These are phyloP conservation scores for Colletotrichum sansevieriae DNA, from an alignment of 2,329 filamentous ascomycete species.

Conservation along the genomic window DNA sequence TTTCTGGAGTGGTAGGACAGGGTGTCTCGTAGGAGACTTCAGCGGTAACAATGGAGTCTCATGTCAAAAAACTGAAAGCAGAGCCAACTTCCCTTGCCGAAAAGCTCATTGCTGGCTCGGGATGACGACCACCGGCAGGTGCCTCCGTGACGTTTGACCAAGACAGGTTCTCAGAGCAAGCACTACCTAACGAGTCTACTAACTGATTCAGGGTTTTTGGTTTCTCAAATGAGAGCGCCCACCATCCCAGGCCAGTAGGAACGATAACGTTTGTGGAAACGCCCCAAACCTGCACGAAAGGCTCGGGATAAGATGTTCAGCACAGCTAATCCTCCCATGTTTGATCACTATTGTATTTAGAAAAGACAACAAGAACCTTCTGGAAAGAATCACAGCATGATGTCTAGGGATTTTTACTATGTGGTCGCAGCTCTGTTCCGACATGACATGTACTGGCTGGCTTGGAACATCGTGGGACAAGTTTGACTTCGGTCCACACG, in stretches of 20 bases:
- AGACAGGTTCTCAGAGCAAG: not conserved
- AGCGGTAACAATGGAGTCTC: not conserved
- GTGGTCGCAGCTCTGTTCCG: too few relatives aligned
- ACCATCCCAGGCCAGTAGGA: not conserved
- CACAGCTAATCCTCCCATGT: too few relatives aligned
- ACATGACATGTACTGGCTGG: too few relatives aligned
- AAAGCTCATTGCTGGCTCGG: conserved; percentile 4
- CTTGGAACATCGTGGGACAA: too few relatives aligned
- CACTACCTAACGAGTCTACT: not conserved
- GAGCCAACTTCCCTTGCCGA: not conserved
- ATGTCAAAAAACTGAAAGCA: not conserved
- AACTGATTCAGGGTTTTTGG: not conserved
- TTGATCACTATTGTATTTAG: too few relatives aligned
- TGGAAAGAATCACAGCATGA: too few relatives aligned
- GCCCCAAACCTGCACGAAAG: too few relatives aligned
- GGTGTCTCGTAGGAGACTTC: not conserved
- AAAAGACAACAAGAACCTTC: too few relatives aligned
- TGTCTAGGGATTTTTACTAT: too few relatives aligned
- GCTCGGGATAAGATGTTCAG: too few relatives aligned
- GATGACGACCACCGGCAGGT: not conserved
- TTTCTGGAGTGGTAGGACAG: not conserved
- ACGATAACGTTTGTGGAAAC: too few relatives aligned
- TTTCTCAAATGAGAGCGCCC: not conserved
- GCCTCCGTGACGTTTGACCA: conserved; percentile 2
- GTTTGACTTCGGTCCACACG: too few relatives aligned